Evolutionary conservation across 805 yeast genomes (phyloP), one percentile per base, ranked within the genome.

Genomic region (Candida yuanshanica): DNA sequence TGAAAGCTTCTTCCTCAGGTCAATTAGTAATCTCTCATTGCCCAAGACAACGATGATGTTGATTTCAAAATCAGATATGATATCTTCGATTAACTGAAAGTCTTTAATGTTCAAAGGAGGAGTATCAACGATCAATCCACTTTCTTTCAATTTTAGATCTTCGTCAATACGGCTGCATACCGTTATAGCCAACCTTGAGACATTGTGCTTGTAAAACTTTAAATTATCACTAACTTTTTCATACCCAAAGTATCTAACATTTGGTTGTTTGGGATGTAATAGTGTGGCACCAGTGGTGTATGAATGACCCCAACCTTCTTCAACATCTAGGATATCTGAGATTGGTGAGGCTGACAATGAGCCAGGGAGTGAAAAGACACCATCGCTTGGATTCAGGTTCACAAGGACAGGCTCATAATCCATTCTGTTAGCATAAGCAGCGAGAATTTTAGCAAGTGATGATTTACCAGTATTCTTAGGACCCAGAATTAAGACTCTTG

Each of bases 181-280:
- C 22, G 60, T 48, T 5, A 53, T 55, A 17, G 66, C 64, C 27
- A 69, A 45, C 41, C 48, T 53, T 14, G 60, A 51, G 12, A 53
- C 54, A 20, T 51, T 52, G 35, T 49, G 47, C 35, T 48, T 52
- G 39, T 50, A 63, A 33, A 47, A 51, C 34, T 47, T 51, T 33
- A 53, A 57, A 58, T 88, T 88, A 11, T 77, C 81, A 1, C 62
- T 50, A 11, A 77, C 69, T 27, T 67, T 62, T 37, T 81, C 85
- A 39, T 81, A 70, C 0, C 98, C 99, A 61, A 70, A 88, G 53
- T 74, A 80, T 53, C 83, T 81, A 8, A 84, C 91, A n/a, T 83
- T 59, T 0, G 98, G 97, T 60, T 87, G 95, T 58, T 87, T 86
- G n/a, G 86, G 85, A 58, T 85, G 90, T 47, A 83, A 79, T 45